Evolutionary conservation across 2,329 filamentous ascomycete species (phyloP), one percentile per base, ranked within the genome.

Genomic region (Uncinocarpus reesii): DNA sequence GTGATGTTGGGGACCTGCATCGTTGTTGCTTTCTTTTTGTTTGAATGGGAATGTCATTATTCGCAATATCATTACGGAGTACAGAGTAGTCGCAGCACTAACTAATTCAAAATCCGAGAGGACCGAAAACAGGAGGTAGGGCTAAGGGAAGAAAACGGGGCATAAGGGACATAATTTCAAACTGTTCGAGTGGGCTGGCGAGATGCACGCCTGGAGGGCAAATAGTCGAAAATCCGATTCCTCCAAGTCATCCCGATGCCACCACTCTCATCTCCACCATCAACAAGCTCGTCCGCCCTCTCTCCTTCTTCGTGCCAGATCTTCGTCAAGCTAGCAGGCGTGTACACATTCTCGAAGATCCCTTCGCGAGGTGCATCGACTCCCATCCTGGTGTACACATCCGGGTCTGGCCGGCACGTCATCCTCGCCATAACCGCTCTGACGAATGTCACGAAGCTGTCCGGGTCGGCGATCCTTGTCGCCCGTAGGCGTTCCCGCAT

Each of bases 291-390:
- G 8, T 72, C 73, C 0, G 85, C 86, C 53, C 73, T 71, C 28
- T 71, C 68, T 0, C 79, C 86, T 66, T 93, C 83, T 55, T 86
- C 82, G 55, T 90, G 78, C 86, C 87, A 94, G n/a, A 94, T 66
- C 67, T 85, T 88, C 44, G 92, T 84, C 21, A 95, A 71, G 64
- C 88, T 95, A 0, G 87, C 89, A 0, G 90, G 90, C 0, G 90
- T 83, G 67, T 95, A 95, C 1, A 87, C 77, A 3, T 84, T 86
- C 56, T 80, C 80, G 71, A 96, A 96, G 0, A 90, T 73, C 24
- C 78, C 78, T 54, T 72, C 70, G 13, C 74, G 70, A 0, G 75
- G 77, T 23, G 77, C 71, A 37, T 77, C 75, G 7, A 94, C 69
- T 1, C 87, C 87, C 13, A 93, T 70, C 2, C 84, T 72, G 1